Evolutionary conservation across 345 rosid genomes (phyloP), one percentile per base, ranked within the genome.

Genomic region (Diplotaxis tenuifolia): DNA sequence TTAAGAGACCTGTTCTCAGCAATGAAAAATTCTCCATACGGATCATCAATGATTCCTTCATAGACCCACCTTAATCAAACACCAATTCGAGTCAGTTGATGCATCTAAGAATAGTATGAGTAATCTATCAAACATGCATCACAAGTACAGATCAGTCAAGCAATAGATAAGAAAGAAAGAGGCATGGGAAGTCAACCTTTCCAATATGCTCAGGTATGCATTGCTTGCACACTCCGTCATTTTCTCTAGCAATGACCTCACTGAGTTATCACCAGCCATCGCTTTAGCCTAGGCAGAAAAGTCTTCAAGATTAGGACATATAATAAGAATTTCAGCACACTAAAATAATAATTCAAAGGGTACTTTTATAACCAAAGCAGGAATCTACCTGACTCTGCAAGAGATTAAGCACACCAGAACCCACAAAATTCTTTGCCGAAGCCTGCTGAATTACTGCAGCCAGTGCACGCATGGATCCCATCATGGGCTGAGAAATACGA

Each of bases 1-100:
- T 75, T 88, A 67, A 95, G 93, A 58, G 88, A 87, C 76, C 93
- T 92, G 78, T 90, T 85, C 83, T 92, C 99, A 38, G 87, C 86
- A 70, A 95, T 92, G 68, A 95, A 95, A 84, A 95, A 92, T 76
- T 92, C 99, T 52, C 98, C 96, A 77, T 95, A 95, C 56, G 99
- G 98, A 78, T 95, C 98, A 75, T 95, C 93, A 38, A 95, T 92
- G 67, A 85, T 88, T 75, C 99, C 99, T 86, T 95, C 98, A 82
- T 95, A 95, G 75, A 95, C 92, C 99, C 99, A 95, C 90, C 99
- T 95, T 70, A 59, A 67, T 65, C 42, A 65, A 57, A 69, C 68
- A 79, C 54, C 61, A 70, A 65, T 42, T 52, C 19, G 23, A 75
- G 78, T 34, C 65, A 70, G 72, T 59, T 70, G 67, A 67, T 55